Base-by-base conservation (phyloP, 2,329 filamentous ascomycete species). In the Alternaria sp. region DNA sequence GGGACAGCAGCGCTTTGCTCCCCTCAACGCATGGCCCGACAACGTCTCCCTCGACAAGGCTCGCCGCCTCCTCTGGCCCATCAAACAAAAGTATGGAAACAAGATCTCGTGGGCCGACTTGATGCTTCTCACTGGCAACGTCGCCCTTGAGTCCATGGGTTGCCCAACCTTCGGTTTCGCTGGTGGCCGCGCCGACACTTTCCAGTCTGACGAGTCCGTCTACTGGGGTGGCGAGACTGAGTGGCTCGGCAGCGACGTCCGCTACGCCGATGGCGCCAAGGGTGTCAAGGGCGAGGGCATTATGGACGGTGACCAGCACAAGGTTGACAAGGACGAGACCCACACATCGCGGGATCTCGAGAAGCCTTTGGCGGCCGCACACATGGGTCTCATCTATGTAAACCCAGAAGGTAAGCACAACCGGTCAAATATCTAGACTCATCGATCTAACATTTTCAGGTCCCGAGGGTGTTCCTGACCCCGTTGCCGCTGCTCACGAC, bases 61-160 rank as follows among this genome's bases (percentile, higher is more conserved):
- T 32, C 90, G 91, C 58, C 90, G 91, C 65, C 86, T 93, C 57
- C 82, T 93, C 43, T 92, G 90, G 89, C 91, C 91, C 58, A 88
- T 93, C 82, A 93, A 93, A 86, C 90, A 92, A 71, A 93, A 93
- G 85, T 93, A 93, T 68, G 91, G 91, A 77, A 88, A 87, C 84
- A 92, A 91, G 83, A 90, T 93, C 79, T 93, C 91, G 0, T 93
- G 91, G 91, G 89, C 90, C 25, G 91, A 93, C 75, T 80, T 93
- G 60, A 78, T 90, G 50, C 83, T 92, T 58, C 85, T 93, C 55
- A 86, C 89, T 28, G 91, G 91, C 67, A 93, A 93, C 76, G 90
- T 93, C 16, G 90, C 91, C 48, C 85, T 93, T 65, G 91, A 93
- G 81, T 87, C 86, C 64, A 92, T 92, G 89, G 91, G 89, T 62